Evolutionary conservation across 1,139 yeast species (phyloP).

Genomic region (Saccharomyces hybrid): DNA sequence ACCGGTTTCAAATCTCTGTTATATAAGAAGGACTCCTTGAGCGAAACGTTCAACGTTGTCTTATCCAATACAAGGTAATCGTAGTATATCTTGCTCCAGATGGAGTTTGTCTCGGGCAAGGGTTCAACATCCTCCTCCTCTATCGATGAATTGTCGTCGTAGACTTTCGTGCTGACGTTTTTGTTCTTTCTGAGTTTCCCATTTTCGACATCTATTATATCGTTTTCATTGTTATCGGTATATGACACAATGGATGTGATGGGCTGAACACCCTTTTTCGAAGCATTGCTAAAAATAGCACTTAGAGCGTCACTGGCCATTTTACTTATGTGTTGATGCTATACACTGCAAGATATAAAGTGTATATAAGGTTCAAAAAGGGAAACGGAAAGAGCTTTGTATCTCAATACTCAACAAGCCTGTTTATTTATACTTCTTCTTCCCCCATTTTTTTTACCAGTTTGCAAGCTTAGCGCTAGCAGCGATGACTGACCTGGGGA

Average conservation of each 20-base stretch:
- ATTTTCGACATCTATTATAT: background rate
- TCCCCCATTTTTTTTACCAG: background rate
- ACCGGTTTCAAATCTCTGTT: conserved; percentile 75
- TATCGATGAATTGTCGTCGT: conserved; percentile 6
- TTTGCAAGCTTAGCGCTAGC: background rate
- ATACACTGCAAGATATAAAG: background rate
- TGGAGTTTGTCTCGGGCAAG: conserved; percentile 10
- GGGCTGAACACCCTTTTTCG: conserved; percentile 4
- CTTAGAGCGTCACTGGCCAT: conserved; percentile 6
- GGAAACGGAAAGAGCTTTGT: background rate
- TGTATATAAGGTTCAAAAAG: background rate
- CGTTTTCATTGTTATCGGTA: background rate
- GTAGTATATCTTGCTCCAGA: conserved; percentile 18
- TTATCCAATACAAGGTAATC: conserved; percentile 22
- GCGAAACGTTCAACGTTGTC: conserved; percentile 18
- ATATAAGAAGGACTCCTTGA: conserved; percentile 49
- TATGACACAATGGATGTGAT: conserved; percentile 7
- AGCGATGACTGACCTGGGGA: too few species aligned
- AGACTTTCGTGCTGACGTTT: background rate
- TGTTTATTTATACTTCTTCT: background rate
- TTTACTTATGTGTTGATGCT: background rate
- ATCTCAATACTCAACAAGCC: background rate
- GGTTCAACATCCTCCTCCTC: conserved; percentile 3
- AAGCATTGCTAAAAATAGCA: conserved; percentile 7
- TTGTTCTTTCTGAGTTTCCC: background rate